Evolutionary conservation across 108 stramenopile species (phyloP), one percentile per base, ranked within the genome.

Genomic region (Asterionellopsis glacialis): DNA sequence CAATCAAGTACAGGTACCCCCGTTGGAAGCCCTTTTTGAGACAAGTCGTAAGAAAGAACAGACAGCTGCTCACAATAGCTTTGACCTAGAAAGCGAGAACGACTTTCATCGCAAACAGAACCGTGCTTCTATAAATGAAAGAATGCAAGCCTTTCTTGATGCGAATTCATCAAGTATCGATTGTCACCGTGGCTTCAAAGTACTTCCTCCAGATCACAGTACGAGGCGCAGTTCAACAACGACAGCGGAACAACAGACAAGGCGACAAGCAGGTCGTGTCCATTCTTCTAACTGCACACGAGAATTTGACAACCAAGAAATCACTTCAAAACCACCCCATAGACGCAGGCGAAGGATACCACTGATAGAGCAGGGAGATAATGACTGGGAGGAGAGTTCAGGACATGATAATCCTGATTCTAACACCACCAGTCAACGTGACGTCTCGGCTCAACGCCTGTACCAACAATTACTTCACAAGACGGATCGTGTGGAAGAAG

Each of bases 61-160:
- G 33, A 33, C 33, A 7, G 33, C 33, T 21, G 47, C 25, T 62
- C 4, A 60, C 61, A 22, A 26, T 62, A 12, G 19, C 28, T 23
- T 5, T n/a, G 19, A 16, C 15, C 10, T n/a, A n/a, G n/a, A n/a
- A n/a, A 41, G 23, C 0, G 54, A 45, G 0, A 18, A 19, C 11
- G 27, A 27, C n/a, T 55, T 10, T 16, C 16, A 19, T 40, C 21
- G 26, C 43, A 43, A 45, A 6, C 22, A 45, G 42, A 45, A 47
- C 18, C 42, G 5, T 33, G 33, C 7, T 7, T 33, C 74, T 1
- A 69, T 75, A 51, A 59, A 63, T 6, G 55, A 69, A 24, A 62
- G 74, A 49, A 75, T 75, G 74, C 63, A 75, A 64, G 67, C 60
- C 1, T 75, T 75, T 50, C 59, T 75, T 7, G 59, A 64, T 43